Evolutionary conservation across 1,284 basidiomycete species (phyloP).

Genomic region (Ganoderma sinense): DNA sequence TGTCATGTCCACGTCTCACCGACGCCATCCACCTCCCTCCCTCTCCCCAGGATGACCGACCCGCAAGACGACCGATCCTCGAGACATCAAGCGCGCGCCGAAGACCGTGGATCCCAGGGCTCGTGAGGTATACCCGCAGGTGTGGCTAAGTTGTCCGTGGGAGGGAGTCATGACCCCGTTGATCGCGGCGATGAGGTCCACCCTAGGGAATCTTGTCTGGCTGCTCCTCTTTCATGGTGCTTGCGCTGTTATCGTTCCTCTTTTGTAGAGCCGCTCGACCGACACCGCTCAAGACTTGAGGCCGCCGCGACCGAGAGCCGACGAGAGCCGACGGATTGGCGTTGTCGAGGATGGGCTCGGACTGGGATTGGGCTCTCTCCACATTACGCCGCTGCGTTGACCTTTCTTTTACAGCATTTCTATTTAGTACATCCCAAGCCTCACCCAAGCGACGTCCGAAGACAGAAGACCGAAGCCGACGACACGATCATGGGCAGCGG

Average conservation of each 20-base stretch:
- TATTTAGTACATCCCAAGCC: too few relatives aligned
- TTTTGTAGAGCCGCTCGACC: not conserved
- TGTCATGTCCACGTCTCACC: too few relatives aligned
- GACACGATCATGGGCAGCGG: too few relatives aligned
- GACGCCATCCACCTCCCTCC: too few relatives aligned
- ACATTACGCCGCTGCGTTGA: too few relatives aligned
- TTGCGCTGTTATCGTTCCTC: not conserved
- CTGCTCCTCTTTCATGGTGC: not conserved
- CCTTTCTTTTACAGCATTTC: too few relatives aligned
- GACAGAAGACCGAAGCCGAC: too few relatives aligned
- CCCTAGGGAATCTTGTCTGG: not conserved
- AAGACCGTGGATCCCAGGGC: constrained; percentile 5
- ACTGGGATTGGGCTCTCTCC: too few relatives aligned
- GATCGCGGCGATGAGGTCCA: constrained; percentile 11
- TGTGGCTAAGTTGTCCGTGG: constrained; percentile 9
- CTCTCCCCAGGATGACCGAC: not conserved
- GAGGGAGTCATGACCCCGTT: constrained; percentile 15
- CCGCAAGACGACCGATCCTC: not conserved
- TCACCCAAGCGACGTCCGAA: too few relatives aligned
- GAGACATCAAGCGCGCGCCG: constrained; percentile 9
- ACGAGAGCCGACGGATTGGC: constrained; percentile 10
- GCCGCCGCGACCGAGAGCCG: constrained; percentile 4
- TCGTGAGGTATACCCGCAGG: constrained; percentile 6
- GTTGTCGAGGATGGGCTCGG: constrained; percentile 11
- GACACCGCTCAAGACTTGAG: not conserved